phyloP scores from a whole-genome alignment of 331 rosid genomes.

The Quercus tomentella region DNA sequence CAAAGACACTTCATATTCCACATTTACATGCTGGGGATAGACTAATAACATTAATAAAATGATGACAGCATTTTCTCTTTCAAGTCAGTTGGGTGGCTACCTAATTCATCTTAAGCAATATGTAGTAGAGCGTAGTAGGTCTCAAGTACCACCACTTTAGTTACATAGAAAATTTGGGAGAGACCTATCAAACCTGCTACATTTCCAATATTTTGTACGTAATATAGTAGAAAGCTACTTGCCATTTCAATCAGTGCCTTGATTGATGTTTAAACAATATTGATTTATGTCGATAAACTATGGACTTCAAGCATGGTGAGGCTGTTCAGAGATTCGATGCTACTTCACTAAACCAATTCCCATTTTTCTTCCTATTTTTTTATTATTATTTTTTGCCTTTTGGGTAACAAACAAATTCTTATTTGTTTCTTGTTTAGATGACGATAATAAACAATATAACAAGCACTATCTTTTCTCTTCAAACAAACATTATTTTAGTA shows the following conservation, averaged over 20 bases:
- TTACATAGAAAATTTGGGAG: background rate
- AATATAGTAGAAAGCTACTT: background rate
- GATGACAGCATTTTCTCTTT: background rate
- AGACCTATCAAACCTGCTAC: constrained; percentile 45
- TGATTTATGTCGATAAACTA: background rate
- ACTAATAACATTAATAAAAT: background rate
- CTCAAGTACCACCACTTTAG: background rate
- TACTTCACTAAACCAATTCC: too few relatives aligned
- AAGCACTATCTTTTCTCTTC: accelerated
- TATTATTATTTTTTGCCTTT: too few relatives aligned
- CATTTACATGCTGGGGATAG: too few relatives aligned
- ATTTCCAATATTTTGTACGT: background rate
- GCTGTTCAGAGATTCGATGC: too few relatives aligned
- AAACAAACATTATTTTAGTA: too few relatives aligned
- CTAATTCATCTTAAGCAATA: constrained; percentile 31
- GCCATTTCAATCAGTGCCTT: constrained; percentile 24
- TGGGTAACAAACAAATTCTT: too few relatives aligned
- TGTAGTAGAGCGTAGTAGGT: background rate
- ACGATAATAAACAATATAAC: too few relatives aligned
- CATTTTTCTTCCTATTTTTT: too few relatives aligned
- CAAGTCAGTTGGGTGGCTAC: constrained; percentile 44
- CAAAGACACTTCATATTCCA: background rate
- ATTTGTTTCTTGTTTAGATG: too few relatives aligned
- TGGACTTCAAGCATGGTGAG: background rate
- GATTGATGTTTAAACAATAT: constrained; percentile 34